phyloP scores from a whole-genome alignment of 257 asterid genomes.

The Prunella vulgaris region DNA sequence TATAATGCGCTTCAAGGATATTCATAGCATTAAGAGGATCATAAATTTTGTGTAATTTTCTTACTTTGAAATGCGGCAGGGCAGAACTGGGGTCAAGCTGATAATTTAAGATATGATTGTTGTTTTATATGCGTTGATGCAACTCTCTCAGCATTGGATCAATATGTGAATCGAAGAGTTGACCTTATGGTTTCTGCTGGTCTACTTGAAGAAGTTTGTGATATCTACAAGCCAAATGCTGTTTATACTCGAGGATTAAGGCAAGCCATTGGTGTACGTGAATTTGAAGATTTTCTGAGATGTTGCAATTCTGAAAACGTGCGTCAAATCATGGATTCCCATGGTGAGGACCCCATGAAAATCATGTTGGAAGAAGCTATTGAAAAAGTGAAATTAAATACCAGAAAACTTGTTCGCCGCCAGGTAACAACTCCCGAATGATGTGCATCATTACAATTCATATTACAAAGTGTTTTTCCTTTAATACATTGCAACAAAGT shows the following conservation, averaged over 20 bases:
- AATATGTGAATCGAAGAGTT: constrained; percentile 73
- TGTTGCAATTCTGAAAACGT: constrained; percentile 26
- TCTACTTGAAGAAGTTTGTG: constrained; percentile 66
- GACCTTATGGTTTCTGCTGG: constrained; percentile 75
- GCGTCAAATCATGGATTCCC: constrained; percentile 14
- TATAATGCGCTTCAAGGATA: not conserved
- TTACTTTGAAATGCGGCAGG: constrained; percentile 61
- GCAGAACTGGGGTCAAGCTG: constrained; percentile 97
- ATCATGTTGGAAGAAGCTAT: constrained; percentile 55
- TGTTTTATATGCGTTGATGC: constrained; percentile 88
- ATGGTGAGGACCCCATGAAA: constrained; percentile 28
- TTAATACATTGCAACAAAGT: not conserved
- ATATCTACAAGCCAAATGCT: constrained; percentile 54
- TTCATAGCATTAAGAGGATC: not conserved
- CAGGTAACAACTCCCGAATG: constrained; percentile 88
- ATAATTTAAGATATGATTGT: constrained; percentile 61
- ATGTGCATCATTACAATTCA: not conserved
- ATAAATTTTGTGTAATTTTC: constrained; percentile 17
- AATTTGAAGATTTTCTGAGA: constrained; percentile 61
- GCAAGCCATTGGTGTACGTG: constrained; percentile 94
- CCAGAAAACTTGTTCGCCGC: constrained; percentile 83
- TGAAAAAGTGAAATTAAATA: constrained; percentile 65
- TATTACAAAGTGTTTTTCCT: not conserved
- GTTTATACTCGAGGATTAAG: constrained; percentile 79
- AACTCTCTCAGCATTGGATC: constrained; percentile 68